A percentile compares a stretch with the other conserved stretches of the same genome.
phyloP scores from a whole-genome alignment of 1,284 basidiomycete genomes.

The Marasmius sp. region DNA sequence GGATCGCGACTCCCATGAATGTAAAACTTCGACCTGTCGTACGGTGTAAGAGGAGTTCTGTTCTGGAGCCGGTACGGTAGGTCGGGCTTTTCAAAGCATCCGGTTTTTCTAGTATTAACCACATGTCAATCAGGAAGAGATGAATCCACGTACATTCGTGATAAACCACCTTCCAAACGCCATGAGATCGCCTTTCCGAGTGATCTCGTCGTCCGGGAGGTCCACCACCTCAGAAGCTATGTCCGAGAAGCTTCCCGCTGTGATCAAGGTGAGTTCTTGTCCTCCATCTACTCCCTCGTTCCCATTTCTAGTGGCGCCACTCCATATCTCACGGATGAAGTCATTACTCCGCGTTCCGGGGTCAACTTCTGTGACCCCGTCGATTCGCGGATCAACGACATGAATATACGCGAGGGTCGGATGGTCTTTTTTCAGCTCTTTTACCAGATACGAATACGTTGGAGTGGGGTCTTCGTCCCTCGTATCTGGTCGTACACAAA shows the following conservation, averaged over 20 bases:
- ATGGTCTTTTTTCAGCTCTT: conserved; percentile 26
- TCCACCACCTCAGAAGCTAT: conserved; percentile 30
- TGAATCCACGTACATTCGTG: conserved; percentile 1
- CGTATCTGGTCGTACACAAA: conserved; percentile 30
- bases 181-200: conserved; percentile 31
- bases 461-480: conserved; percentile 44
- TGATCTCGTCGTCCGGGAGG: conserved; percentile 25
- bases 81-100: not conserved
- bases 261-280: conserved; percentile 34
- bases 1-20: conserved; percentile 14
- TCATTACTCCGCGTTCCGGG: conserved; percentile 31
- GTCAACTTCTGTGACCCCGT: conserved; percentile 14
- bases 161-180: conserved; percentile 40
- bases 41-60: conserved; percentile 23
- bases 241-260: conserved; percentile 42
- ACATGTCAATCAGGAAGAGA: not conserved
- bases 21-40: conserved; percentile 29
- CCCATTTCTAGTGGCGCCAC: not conserved
- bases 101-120: not conserved
- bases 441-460: conserved; percentile 36
- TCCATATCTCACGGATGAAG: conserved; percentile 33
- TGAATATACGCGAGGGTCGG: conserved; percentile 48
- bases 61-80: not conserved
- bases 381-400: conserved; percentile 39
- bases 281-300: conserved; percentile 21